Conservation (phyloP, 2,329 filamentous ascomycete genomes). For the Truncatella angustata region DNA sequence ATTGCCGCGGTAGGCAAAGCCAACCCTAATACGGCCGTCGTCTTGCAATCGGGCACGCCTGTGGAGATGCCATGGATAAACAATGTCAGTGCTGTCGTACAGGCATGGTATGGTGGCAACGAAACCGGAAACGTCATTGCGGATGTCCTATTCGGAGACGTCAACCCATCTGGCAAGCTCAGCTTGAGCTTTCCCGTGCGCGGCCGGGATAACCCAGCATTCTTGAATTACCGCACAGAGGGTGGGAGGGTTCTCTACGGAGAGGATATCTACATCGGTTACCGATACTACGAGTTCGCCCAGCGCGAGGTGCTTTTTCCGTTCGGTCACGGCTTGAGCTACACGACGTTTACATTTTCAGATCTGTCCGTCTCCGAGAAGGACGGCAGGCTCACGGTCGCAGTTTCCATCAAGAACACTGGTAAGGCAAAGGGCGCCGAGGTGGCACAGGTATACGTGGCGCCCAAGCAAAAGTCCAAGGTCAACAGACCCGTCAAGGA, state of each 20-base stretch:
- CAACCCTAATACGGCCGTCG: conserved; percentile 69
- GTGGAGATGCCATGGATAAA: conserved; percentile 69
- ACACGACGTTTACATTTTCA: conserved; percentile 65
- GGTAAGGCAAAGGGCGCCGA: conserved; percentile 53
- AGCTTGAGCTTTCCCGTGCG: conserved; percentile 69
- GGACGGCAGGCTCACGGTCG: conserved; percentile 47
- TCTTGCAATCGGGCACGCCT: conserved; percentile 76
- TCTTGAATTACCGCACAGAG: conserved; percentile 71
- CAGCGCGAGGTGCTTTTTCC: conserved; percentile 66
- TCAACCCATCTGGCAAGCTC: conserved; percentile 73
- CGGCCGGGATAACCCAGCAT: conserved; percentile 70
- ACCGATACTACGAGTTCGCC: conserved; percentile 76
- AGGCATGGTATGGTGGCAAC: conserved; percentile 87
- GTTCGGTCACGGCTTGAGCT: conserved; percentile 79
- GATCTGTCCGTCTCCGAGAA: conserved; percentile 45
- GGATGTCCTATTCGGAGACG: conserved; percentile 72
- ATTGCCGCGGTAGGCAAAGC: conserved; percentile 63
- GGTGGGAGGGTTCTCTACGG: conserved; percentile 72
- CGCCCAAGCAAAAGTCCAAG: conserved; percentile 48
- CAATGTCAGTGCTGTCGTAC: conserved; percentile 58
- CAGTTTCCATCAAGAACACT: conserved; percentile 58
- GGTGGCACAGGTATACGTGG: conserved; percentile 58
- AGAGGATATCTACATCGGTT: conserved; percentile 79
- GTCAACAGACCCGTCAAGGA: conserved; percentile 60
- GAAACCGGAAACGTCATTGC: conserved; percentile 80